Evolutionary conservation across 805 yeast species (phyloP), one percentile per base, ranked within the genome.

Genomic region (Kuraishia floccosa): DNA sequence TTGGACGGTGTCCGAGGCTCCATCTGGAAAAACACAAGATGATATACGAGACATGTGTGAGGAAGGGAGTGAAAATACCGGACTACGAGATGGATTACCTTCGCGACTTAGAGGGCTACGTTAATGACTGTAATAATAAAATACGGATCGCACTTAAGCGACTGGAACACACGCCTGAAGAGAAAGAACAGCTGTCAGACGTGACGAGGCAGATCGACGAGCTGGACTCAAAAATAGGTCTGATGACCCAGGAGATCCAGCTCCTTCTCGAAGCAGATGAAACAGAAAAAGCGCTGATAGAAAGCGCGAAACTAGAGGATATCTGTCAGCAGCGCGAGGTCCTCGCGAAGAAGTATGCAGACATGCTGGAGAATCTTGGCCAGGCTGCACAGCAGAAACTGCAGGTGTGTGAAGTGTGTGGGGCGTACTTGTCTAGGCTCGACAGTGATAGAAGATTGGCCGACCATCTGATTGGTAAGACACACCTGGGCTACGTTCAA

Each of bases 381-480:
- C 89, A 83, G 42, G 70, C 86, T 9, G 84, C 91, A 1, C 94
- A 82, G 46, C 96, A 87, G 45, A 83, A 84, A 50, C 60, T 87
- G 28, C 96, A 86, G 51, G 94, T 84, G 1, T 87, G 97, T 54
- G 81, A 73, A 39, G 75, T 73, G 2, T 87, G 97, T 55, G 95
- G 94, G 1, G 94, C 94, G 1, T 85, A 79, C 46, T 58, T 89
- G 24, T 81, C 94, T 6, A 61, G 89, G 37, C 57, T 86, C 34
- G 97, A 87, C 50, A 83, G 80, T 35, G 96, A 87, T 49, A 65
- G 86, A 49, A 65, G 96, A 42, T 60, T 87, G 39, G 94, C 89
- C 1, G 95, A 83, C 43, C 96, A 87, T 52, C 86, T 84, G 49
- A 56, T 76, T 16, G 97, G 97, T 1, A 85, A 84, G 43, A 72